These are phyloP conservation scores for Tylopilus intermedius DNA, from an alignment of 768 basidiomycete species.

Conservation along the genomic window DNA sequence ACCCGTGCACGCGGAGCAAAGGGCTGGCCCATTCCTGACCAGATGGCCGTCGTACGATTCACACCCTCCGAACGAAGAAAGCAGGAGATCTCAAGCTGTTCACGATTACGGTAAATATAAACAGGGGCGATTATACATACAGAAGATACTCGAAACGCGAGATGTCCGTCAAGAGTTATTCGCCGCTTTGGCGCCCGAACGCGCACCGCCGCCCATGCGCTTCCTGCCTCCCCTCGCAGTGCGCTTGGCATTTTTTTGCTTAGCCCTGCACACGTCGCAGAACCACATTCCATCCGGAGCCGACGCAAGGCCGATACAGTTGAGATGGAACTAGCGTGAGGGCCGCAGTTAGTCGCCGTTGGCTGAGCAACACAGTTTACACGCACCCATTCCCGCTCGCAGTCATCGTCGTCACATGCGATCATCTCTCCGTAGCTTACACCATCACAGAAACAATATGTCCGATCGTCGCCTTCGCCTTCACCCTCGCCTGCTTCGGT, in stretches of 20 bases:
- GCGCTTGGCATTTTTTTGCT: constrained; percentile 47
- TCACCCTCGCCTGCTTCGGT: constrained; percentile 48
- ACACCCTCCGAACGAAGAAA: not conserved
- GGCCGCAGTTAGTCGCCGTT: constrained; percentile 11
- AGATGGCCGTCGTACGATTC: not conserved
- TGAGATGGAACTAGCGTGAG: constrained; percentile 65
- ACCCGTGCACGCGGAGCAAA: not conserved
- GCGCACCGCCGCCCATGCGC: constrained; percentile 35
- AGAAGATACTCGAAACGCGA: not conserved
- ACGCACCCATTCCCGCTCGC: constrained; percentile 87
- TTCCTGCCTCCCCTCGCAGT: constrained; percentile 51
- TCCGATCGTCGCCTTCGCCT: constrained; percentile 53
- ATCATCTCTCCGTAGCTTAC: constrained; percentile 94
- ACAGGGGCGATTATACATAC: constrained; percentile 14
- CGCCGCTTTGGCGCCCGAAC: constrained; percentile 27
- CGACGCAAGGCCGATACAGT: constrained; percentile 62
- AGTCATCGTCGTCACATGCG: constrained; percentile 78
- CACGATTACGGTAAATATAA: constrained; percentile 22
- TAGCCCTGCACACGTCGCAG: constrained; percentile 62
- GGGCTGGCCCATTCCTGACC: not conserved
- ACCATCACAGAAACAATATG: constrained; percentile 83
- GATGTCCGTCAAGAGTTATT: constrained; percentile 25
- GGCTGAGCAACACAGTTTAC: constrained; percentile 1
- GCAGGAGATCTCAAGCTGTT: not conserved
- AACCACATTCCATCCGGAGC: constrained; percentile 73